Conservation (phyloP, 805 yeast species). For the Teunomyces cretensis region DNA sequence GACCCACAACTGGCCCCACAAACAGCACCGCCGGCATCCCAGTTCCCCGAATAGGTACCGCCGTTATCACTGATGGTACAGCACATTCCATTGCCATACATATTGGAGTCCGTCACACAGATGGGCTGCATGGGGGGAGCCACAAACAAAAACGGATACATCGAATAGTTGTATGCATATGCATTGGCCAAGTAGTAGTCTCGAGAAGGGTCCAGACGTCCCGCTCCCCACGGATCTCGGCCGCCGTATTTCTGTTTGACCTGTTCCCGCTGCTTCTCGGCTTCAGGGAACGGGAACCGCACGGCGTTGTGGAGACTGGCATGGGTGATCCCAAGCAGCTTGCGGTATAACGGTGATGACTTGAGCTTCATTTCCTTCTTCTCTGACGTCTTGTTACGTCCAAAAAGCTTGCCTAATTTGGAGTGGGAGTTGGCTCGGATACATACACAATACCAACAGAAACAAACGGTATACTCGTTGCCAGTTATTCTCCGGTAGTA, state of each 20-base stretch:
- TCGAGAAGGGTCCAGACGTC: background rate
- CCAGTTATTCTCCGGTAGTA: constrained; percentile 13
- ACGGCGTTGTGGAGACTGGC: constrained; percentile 15
- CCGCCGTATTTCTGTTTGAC: constrained; percentile 6
- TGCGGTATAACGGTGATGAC: constrained; percentile 5
- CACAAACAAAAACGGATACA: constrained; percentile 9
- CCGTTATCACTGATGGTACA: constrained; percentile 9
- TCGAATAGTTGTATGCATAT: background rate
- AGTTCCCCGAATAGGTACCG: constrained; percentile 7
- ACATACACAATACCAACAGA: constrained; percentile 16
- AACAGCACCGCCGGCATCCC: constrained; percentile 6
- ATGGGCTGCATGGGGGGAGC: constrained; percentile 10
- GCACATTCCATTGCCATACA: constrained; percentile 9
- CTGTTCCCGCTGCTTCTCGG: constrained; percentile 2
- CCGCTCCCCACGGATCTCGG: background rate
- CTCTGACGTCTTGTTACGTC: background rate
- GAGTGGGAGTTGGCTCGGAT: constrained; percentile 5
- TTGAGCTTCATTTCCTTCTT: background rate
- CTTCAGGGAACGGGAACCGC: constrained; percentile 5
- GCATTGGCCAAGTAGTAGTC: background rate
- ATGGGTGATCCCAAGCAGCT: constrained; percentile 12
- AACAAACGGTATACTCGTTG: constrained; percentile 20
- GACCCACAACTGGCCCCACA: background rate
- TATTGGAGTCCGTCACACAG: background rate
- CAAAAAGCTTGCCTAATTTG: constrained; percentile 7